Percentiles rank a stretch among this genome's conserved stretches.
These are phyloP conservation scores for Fusarium longipes DNA, from an alignment of 2,329 filamentous ascomycete species.

Conservation along the genomic window DNA sequence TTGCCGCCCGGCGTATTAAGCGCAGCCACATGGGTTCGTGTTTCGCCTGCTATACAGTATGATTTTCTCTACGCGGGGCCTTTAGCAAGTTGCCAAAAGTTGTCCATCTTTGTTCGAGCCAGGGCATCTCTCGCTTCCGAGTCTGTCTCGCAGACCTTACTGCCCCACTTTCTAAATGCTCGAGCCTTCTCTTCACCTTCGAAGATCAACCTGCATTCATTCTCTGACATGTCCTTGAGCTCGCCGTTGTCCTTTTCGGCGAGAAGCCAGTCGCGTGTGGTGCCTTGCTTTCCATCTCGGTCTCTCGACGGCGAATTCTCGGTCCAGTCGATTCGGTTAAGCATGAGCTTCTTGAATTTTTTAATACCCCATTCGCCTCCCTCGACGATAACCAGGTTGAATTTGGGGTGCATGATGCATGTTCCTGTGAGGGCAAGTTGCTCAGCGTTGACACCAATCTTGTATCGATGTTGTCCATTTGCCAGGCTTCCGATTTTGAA, in stretches of 20 bases:
- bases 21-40: constrained; percentile 1
- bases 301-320: constrained; percentile 81
- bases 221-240: constrained; percentile 82
- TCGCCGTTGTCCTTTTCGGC: constrained; percentile 82
- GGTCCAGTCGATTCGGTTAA: constrained; percentile 93
- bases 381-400: constrained; percentile 91
- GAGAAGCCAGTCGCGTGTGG: constrained; percentile 79
- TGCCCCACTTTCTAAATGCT: constrained; percentile 88
- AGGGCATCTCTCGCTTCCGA: constrained; percentile 85
- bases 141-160: constrained; percentile 92
- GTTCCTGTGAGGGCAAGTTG: constrained; percentile 87
- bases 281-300: constrained; percentile 69
- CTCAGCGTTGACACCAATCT: constrained; percentile 91
- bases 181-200: constrained; percentile 88
- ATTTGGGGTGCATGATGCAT: constrained; percentile 90
- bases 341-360: constrained; percentile 91
- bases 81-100: constrained; percentile 93
- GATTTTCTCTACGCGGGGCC: constrained; percentile 51
- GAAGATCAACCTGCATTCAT: constrained; percentile 87
- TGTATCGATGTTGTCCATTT: constrained; percentile 93
- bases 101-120: constrained; percentile 87
- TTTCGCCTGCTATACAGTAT: not conserved
- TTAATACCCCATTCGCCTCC: constrained; percentile 85
- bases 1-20: constrained; percentile 8
- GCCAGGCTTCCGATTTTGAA: constrained; percentile 91